Evolutionary conservation across 2,329 filamentous ascomycete genomes (phyloP).

Genomic region (Penicillium sp.): DNA sequence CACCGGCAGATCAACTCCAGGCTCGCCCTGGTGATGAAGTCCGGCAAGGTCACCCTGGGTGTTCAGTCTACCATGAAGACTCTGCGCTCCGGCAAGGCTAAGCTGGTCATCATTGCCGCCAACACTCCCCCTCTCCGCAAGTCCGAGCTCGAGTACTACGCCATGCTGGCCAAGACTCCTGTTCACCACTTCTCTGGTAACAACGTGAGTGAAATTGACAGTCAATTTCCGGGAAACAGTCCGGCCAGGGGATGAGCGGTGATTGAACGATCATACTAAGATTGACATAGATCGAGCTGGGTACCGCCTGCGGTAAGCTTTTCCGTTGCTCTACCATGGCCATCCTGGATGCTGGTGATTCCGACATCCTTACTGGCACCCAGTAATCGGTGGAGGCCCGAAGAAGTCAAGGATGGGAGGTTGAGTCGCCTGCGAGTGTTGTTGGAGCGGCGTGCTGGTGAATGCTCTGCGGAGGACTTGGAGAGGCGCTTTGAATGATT

Average conservation of each 20-base stretch:
- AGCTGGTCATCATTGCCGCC: conserved; percentile 91
- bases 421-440: conserved; percentile 2
- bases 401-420: conserved; percentile 3
- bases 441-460: conserved; percentile 4
- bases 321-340: conserved; percentile 98
- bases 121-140: conserved; percentile 98
- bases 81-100: conserved; percentile 92
- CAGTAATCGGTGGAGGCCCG: conserved; percentile 8
- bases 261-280: conserved; percentile 48
- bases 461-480: conserved; percentile 1
- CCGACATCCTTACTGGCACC: conserved; percentile 70
- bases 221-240: no score
- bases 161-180: conserved; percentile 85
- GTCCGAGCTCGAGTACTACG: conserved; percentile 92
- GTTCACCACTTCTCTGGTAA: conserved; percentile 98
- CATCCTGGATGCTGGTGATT: conserved; percentile 94
- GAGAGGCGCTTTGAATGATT: conserved; percentile 2
- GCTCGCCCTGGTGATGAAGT: conserved; percentile 63
- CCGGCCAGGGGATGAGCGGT: no score
- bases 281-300: conserved; percentile 77
- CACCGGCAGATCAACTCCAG: conserved; percentile 55
- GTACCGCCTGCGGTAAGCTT: conserved; percentile 97
- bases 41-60: conserved; percentile 65
- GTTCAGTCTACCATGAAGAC: conserved; percentile 86
- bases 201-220: conserved; percentile 70